phyloP scores from a whole-genome alignment of 768 basidiomycete species.

The Kwoniella sp. region DNA sequence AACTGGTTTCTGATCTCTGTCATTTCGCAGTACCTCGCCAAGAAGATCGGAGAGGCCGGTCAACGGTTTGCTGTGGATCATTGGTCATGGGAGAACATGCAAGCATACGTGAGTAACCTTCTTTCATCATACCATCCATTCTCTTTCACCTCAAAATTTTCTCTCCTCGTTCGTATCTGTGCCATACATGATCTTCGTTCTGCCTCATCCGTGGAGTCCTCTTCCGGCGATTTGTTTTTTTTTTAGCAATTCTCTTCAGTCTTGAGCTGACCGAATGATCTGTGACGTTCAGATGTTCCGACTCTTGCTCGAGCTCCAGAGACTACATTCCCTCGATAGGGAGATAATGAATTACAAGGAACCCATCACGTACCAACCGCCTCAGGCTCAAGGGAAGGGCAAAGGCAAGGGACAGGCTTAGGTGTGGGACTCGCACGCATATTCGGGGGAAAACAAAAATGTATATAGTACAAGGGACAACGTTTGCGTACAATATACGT shows the following conservation, averaged over 20 bases:
- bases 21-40: constrained; percentile 51
- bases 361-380: background rate
- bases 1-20: too few species aligned
- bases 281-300: constrained; percentile 51
- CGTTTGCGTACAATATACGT: too few species aligned
- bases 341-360: constrained; percentile 39
- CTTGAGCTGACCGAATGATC: too few species aligned
- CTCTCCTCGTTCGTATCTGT: too few species aligned
- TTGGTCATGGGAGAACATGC: constrained; percentile 56
- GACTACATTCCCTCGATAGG: constrained; percentile 47
- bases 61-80: constrained; percentile 51
- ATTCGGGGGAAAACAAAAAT: too few species aligned
- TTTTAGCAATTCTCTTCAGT: background rate
- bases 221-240: too few species aligned
- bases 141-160: too few species aligned
- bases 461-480: too few species aligned
- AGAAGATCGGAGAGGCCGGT: constrained; percentile 54
- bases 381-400: background rate
- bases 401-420: background rate
- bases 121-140: too few species aligned
- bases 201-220: too few species aligned
- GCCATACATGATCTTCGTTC: too few species aligned
- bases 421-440: too few species aligned
- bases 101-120: constrained; percentile 47
- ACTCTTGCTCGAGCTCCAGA: constrained; percentile 46